Base-by-base conservation (phyloP, 164 flowering plant species). In the Tetrastigma voinierianum region DNA sequence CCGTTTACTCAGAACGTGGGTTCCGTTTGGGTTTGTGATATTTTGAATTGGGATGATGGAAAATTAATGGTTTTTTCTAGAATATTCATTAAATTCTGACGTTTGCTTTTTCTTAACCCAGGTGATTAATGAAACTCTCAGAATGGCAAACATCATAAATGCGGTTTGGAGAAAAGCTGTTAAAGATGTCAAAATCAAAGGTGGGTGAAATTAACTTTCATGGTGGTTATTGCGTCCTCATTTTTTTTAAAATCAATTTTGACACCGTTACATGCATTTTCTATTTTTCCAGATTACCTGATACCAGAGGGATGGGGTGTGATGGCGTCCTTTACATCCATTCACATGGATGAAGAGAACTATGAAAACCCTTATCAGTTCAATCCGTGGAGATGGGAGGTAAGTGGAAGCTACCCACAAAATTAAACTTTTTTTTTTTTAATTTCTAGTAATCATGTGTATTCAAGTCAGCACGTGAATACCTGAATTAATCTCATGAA, bases 311-410 rank as follows among this genome's bases (percentile, higher is more conserved):
- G 94, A 49, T 96, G 98, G 96, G 78, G 97, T 64, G 89, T 93
- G 1, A 59, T 93, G 81, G 82, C 97, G 47, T 90, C 98, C n/a
- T 83, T 96, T 17, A 79, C 64, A 62, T 83, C 96, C 9, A 81
- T 92, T 76, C 97, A 95, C 80, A 80, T 92, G 93, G 88, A 87
- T 61, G 88, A 86, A 70, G 83, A 80, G 44, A 88, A 72, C 52
- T 93, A 90, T 62, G 86, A 87, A 48, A 83, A 88, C 68, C 97
- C 99, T 11, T 81, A 83, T 66, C 64, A 80, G 23, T 96, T 96
- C 78, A 77, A 96, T 80, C 99, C 99, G 18, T 89, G 96, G 96
- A 87, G 99, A 85, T 96, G 99, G 98, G 89, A 90, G 85, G 98
- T 90, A 25, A 54, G 52, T 10, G 24, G 44, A 23, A 4, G n/a